Conservation (phyloP, 163 green algal genomes). For the Chloroidium sp. region DNA sequence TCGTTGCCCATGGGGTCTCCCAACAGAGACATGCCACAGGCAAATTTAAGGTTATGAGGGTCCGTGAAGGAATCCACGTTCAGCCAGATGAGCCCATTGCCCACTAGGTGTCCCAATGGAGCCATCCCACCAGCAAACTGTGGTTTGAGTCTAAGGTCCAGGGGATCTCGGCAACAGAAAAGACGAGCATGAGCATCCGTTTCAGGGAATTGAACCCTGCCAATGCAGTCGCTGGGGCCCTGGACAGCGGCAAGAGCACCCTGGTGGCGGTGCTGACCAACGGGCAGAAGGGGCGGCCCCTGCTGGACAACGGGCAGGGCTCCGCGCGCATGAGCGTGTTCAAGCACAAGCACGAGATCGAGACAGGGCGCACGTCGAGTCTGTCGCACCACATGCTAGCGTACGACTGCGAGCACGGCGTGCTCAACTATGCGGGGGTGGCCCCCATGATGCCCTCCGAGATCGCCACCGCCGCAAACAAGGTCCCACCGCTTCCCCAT, state of each 20-base stretch:
- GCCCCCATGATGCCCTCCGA: conserved; percentile 41
- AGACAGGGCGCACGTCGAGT: conserved; percentile 67
- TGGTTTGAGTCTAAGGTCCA: background rate
- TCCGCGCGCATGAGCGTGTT: conserved; percentile 68
- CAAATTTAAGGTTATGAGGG: no score
- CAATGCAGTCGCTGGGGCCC: conserved; percentile 43
- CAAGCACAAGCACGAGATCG: conserved; percentile 80
- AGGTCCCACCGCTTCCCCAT: background rate
- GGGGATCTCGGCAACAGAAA: background rate
- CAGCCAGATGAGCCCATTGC: no score
- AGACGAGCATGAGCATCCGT: background rate
- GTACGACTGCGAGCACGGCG: conserved; percentile 13
- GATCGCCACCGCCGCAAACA: conserved; percentile 28
- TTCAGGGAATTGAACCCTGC: background rate
- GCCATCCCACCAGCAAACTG: no score
- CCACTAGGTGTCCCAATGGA: no score
- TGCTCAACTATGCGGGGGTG: conserved; percentile 74
- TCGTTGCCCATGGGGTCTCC: no score
- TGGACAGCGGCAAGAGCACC: conserved; percentile 68
- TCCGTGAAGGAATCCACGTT: no score
- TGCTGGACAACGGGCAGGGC: conserved; percentile 72
- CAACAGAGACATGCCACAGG: no score
- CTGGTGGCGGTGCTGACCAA: conserved; percentile 73
- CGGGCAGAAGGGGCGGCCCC: conserved; percentile 46
- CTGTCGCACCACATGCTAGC: conserved; percentile 45